Evolutionary conservation across 495 filamentous ascomycete genomes (phyloP), one percentile per base, ranked within the genome.

Genomic region (Penicillium samsonianum): DNA sequence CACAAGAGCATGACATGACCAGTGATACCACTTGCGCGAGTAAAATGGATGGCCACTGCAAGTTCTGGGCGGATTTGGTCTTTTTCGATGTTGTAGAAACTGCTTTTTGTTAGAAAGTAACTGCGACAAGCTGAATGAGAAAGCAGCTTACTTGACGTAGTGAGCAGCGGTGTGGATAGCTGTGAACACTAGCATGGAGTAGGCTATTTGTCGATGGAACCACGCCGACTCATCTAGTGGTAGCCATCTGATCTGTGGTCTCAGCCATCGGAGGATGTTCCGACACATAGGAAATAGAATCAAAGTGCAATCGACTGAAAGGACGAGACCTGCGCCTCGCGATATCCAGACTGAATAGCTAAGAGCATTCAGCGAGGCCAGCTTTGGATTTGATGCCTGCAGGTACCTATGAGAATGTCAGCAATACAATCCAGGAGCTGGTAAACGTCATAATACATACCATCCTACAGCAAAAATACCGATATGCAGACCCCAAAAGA

Each of bases 1-100:
- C 94, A 99, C 9, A 98, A 80, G 5, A 98, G 83, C 94, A 99
- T 99, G 44, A 99, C 83, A 74, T 99, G 94, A 17, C 94, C 94
- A 1, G 94, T 99, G 58, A 98, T 90, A 55, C 94, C 94, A 61
- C 90, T 92, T 41, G 90, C 82, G 68, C 94, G 82, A 5, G 87
- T 83, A 65, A 96, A 99, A 73, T 98, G 94, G 55, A 99, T 95
- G 65, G 96, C 79, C n/a, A 98, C 76, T 4, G 94, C 94, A 20
- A 87, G 84, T 40, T 87, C 81, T 1, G 87, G 86, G 14, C 94
- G 86, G 30, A 98, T 80, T 63, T 96, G 90, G 1, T 84, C 81
- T 69, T 86, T 87, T 70, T 99, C 94, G 38, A 98, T 88, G 62
- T 96, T 96, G 80, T 87, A 98, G 80, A 98, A 98, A 73, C 91